Base-by-base conservation (phyloP, 2,329 filamentous ascomycete species). In the Trichoderma sp. region DNA sequence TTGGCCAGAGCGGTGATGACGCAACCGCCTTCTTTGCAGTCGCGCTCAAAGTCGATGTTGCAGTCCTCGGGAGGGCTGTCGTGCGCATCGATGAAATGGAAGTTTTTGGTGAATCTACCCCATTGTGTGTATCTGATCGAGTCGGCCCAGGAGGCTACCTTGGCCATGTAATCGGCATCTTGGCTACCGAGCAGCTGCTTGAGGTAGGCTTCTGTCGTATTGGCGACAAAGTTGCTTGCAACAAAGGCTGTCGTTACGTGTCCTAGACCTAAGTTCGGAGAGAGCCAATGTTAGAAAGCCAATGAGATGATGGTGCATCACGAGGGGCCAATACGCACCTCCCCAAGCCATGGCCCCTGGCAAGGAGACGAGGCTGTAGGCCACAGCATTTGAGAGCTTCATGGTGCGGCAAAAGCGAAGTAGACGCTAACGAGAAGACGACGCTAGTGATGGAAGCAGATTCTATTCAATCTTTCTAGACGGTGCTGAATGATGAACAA, bases 11-110 rank as follows among this genome's bases (percentile, higher is more conserved):
- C 86, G 69, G 80, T 86, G 67, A 91, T 83, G 56, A 91, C 82
- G 79, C 89, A 91, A n/a, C 88, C 88, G 13, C 79, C 80, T 11
- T 78, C 81, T 71, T 88, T 86, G 80, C 89, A 91, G 79, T 91
- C 89, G 66, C 89, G 85, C 28, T 82, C 79, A 69, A 84, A 84
- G 73, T 87, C 83, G 71, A 91, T 84, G 70, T 82, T 82, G 79
- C 89, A 91, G 56, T 78, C 80, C 18, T 74, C 74, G 1, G 89
- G 89, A 67, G 89, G 89, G 73, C 79, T 77, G 78, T 91, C 89
- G 74, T 89, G 84, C 69, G 89, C 88, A 76, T 91, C 89, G 78
- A 91, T 91, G 80, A 88, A 91, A 82, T 91, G 89, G 77, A 89
- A 90, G 39, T 84, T 84, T 71, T 83, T 86, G 10, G 85, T 87